Percentiles rank a stretch among this genome's conserved stretches.
phyloP scores from a whole-genome alignment of 192 early-diverging fungal species.

The Backusella morwellensis region DNA sequence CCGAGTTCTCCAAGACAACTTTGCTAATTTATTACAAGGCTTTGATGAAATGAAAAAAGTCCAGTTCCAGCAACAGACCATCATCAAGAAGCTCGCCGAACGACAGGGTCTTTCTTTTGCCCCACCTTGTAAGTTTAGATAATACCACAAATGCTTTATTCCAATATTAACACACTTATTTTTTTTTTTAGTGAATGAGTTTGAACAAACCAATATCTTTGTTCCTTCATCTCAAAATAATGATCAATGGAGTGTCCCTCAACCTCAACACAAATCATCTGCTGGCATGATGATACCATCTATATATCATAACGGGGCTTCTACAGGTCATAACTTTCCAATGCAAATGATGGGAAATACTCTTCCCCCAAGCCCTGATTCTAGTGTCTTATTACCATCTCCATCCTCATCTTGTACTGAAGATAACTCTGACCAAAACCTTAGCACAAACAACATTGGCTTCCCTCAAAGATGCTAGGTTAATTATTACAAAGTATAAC shows the following conservation, averaged over 20 bases:
- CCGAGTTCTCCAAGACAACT: conserved; percentile 8
- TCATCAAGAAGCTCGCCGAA: neutral
- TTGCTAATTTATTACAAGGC: neutral
- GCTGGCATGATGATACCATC: neutral
- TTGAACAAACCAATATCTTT: neutral
- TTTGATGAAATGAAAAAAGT: conserved; percentile 12
- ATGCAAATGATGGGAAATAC: neutral
- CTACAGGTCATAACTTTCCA: neutral
- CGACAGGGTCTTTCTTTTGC: neutral
- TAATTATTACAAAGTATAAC: neutral
- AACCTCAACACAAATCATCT: neutral
- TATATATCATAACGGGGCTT: neutral
- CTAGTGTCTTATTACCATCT: neutral
- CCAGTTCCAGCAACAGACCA: conserved; percentile 5
- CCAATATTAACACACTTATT: neutral
- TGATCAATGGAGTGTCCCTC: neutral
- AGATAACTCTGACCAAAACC: neutral
- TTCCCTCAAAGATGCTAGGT: neutral
- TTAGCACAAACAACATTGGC: neutral
- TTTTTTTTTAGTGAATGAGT: conserved; percentile 7
- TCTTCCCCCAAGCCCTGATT: conserved; percentile 5
- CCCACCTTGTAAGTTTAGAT: neutral
- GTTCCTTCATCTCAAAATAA: neutral
- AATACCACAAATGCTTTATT: neutral
- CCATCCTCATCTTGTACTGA: neutral